Evolutionary conservation across 2,329 filamentous ascomycete genomes (phyloP), one percentile per base, ranked within the genome.

Genomic region (Monosporascus ibericus): DNA sequence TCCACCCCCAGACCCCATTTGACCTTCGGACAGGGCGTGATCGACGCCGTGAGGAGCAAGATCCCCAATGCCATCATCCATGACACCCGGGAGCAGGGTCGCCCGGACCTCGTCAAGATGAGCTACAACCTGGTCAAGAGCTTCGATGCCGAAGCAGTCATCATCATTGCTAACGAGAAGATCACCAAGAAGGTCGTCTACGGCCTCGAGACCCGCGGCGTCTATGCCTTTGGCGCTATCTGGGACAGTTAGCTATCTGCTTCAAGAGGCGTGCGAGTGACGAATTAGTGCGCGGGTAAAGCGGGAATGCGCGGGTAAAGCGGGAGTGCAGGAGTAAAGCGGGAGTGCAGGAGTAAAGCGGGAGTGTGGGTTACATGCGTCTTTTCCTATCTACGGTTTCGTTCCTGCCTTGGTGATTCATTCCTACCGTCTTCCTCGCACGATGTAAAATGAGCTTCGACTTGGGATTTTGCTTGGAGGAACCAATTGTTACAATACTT

Each of bases 171-270:
- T 51, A 91, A 90, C 65, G 81, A 84, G 52, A 77, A 70, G 52
- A 77, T 89, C 36, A 90, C 86, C 18, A 77, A 77, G 62, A 81
- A 81, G 70, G 75, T 90, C 1, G 86, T 90, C 0, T 87, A 84
- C 64, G 84, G 79, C 8, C 70, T 91, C 48, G 85, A 90, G 69
- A 76, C 74, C 38, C 75, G 84, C 51, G 85, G 86, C 0, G 68
- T 90, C 7, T 76, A 81, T 2, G 85, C 86, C 8, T 90, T 80
- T 69, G 88, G 87, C 6, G 85, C 87, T 8, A 88, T 91, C 60
- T 91, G 42, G 42, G 42, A 46, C 24, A 58, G 42, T 24, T 46
- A 46, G 25, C 1, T n/a, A 27, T 18, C 18, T 6, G 30, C 30
- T 34, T 14, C 30, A 14, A 34, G 30, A 14, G 30, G 30, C 11